Percentiles rank a stretch among this genome's conserved stretches.
Evolutionary conservation across 768 basidiomycete species (phyloP).

Genomic region (Xerocomus potaroensis): DNA sequence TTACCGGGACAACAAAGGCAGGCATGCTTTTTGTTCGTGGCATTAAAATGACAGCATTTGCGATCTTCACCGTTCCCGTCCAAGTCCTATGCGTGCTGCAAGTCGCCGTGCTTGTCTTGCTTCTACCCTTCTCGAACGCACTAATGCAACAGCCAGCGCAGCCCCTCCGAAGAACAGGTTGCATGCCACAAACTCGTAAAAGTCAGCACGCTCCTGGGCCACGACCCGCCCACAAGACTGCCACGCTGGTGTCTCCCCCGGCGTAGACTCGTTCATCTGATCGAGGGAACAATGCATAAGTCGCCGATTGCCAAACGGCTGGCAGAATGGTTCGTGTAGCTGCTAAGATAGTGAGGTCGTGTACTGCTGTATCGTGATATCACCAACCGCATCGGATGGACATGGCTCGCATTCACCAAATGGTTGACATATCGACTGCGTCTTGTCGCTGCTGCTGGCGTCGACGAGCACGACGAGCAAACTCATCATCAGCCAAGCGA

Average conservation of each 20-base stretch:
- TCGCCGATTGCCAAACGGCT: slow-evolving; percentile 92
- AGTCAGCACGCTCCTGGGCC: slow-evolving; percentile 75
- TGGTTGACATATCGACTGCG: slow-evolving; percentile 40
- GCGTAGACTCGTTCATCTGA: slow-evolving; percentile 24
- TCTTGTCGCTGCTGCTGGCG: slow-evolving; percentile 6
- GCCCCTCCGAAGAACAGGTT: slow-evolving; percentile 70
- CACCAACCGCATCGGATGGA: slow-evolving; percentile 55
- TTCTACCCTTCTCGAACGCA: slow-evolving; percentile 64
- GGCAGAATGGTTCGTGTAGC: slow-evolving; percentile 87
- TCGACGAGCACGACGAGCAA: slow-evolving; percentile 6
- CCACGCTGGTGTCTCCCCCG: slow-evolving; percentile 78
- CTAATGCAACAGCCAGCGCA: slow-evolving; percentile 61
- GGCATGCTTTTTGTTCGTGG: background rate
- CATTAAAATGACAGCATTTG: no score
- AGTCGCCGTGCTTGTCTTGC: slow-evolving; percentile 75
- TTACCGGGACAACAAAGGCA: background rate
- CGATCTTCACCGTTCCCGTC: no score
- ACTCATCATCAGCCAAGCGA: background rate
- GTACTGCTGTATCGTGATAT: slow-evolving; percentile 2
- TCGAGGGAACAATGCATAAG: slow-evolving; percentile 71
- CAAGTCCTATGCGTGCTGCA: slow-evolving; percentile 81
- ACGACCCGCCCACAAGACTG: slow-evolving; percentile 89
- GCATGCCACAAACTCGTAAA: slow-evolving; percentile 86
- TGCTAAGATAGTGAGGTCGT: slow-evolving; percentile 28
- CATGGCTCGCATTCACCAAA: slow-evolving; percentile 61